Evolutionary conservation across 805 yeast species (phyloP), one percentile per base, ranked within the genome.

Genomic region (Zygosaccharomyces bisporus): DNA sequence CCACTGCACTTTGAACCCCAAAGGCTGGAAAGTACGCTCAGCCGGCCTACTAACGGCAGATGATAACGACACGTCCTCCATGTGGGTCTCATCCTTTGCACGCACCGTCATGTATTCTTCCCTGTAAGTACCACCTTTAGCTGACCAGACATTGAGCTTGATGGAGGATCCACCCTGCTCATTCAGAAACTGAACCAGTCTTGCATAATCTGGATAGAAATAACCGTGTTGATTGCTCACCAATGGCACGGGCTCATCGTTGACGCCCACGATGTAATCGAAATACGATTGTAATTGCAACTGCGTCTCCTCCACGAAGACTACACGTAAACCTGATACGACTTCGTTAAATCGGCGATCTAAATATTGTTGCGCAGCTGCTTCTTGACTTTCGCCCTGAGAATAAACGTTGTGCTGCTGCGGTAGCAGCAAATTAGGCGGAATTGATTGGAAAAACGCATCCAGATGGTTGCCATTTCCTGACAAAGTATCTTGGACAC

Each of bases 231-330:
- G 66, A 29, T 62, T 60, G 47, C 64, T 52, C 13, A 60, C 45
- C 21, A 70, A 52, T 13, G 72, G 70, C 17, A 80, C 56, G 14
- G 83, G 85, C 51, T 77, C 82, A 35, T 86, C 87, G 54, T 91
- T 86, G 45, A 89, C 70, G 1, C 85, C 83, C n/a, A 88, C 74
- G 27, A 91, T 79, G 60, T 75, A 91, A 61, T 91, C 99, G 58
- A 91, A 93, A 79, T 87, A 84, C 7, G 93, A 73, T 64, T 89
- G 95, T 21, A 93, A 61, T 2, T 84, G 86, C 18, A 72, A 68
- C 21, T 66, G 70, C 6, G 66, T 63, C 12, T 76, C 83, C 10
- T 68, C 64, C 0, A 84, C 76, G 42, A 64, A 67, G 1, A 84
- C 55, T 1, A 85, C 76, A 30, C 90, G 71, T 40, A 84, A 70